Evolutionary conservation across 2,329 filamentous ascomycete genomes (phyloP), one percentile per base, ranked within the genome.

Genomic region (Bipolaris zeicola): DNA sequence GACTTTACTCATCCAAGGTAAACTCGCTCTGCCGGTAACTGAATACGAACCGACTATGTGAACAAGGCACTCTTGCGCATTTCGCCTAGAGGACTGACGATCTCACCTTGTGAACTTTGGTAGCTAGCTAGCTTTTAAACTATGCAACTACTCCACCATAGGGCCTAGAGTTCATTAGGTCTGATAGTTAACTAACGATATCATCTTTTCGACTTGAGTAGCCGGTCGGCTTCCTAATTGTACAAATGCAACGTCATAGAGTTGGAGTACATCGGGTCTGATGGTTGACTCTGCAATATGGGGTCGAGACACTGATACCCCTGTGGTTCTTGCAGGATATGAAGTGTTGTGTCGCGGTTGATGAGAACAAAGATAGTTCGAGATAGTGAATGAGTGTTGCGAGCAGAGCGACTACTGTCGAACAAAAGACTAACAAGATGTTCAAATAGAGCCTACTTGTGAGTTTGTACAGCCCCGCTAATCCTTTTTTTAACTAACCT

Each of bases 361-460:
- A 31, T 26, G 41, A 52, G 1, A 41, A 37, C 6, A 33, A 22
- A 13, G 14, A 7, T 2, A 20, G n/a, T 26, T 26, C 38, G 3
- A 36, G n/a, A n/a, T 45, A 52, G 31, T 31, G 20, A 10, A 45
- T 38, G 50, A 37, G 20, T 5, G 22, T 38, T 7, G 50, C 41
- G 13, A 52, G 16, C 1, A 28, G 31, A 2, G 24, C 33, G n/a
- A 13, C 39, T 4, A 31, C 14, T 5, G 41, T 44, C 22, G 33
- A 37, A 22, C 22, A 52, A 33, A 52, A 45, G 41, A 38, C 33
- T 6, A 45, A 38, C 41, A 45, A 45, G 31, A 38, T 38, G 6
- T 5, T 31, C 20, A 31, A 52, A n/a, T 52, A 26, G 41, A 8
- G 41, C 20, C 38, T 41, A 22, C 22, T 41, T 3, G 11, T 41